phyloP scores from a whole-genome alignment of 305 asterid species.

The Andrographis paniculata region DNA sequence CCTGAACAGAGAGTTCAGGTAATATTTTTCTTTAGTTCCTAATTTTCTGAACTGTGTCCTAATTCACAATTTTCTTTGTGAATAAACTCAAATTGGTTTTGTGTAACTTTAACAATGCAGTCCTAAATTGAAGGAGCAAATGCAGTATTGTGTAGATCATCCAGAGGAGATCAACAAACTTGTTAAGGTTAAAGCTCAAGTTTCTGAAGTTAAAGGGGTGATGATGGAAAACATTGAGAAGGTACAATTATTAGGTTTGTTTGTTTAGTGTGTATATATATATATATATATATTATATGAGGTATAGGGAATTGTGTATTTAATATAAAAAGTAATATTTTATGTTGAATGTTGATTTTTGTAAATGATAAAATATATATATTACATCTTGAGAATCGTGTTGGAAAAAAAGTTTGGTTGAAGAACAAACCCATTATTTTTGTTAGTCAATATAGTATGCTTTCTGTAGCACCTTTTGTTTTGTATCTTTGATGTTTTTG shows the following conservation, averaged over 20 bases:
- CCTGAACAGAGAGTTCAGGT: constrained; percentile 58
- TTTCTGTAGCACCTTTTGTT: neutral
- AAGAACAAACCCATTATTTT: too few relatives aligned
- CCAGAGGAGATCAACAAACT: constrained; percentile 62
- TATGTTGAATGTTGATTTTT: too few relatives aligned
- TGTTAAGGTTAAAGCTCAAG: constrained; percentile 68
- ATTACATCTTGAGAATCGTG: too few relatives aligned
- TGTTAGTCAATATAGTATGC: neutral
- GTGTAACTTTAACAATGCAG: constrained; percentile 17
- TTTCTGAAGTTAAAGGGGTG: constrained; percentile 69
- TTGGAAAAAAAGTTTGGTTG: too few relatives aligned
- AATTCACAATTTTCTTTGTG: neutral
- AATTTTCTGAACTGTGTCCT: neutral
- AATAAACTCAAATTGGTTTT: constrained; percentile 4
- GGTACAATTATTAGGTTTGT: constrained; percentile 12
- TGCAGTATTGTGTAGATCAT: constrained; percentile 67
- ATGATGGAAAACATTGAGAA: constrained; percentile 80
- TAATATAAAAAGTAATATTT: too few relatives aligned
- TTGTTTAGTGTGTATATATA: neutral
- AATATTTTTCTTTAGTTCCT: constrained; percentile 3
- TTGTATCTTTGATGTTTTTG: too few relatives aligned
- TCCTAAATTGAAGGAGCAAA: constrained; percentile 60
- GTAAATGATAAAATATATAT: too few relatives aligned
- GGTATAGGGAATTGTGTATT: too few relatives aligned
- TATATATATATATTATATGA: too few relatives aligned